Conservation (phyloP, 768 basidiomycete genomes). For the Pisolithus microcarpus region DNA sequence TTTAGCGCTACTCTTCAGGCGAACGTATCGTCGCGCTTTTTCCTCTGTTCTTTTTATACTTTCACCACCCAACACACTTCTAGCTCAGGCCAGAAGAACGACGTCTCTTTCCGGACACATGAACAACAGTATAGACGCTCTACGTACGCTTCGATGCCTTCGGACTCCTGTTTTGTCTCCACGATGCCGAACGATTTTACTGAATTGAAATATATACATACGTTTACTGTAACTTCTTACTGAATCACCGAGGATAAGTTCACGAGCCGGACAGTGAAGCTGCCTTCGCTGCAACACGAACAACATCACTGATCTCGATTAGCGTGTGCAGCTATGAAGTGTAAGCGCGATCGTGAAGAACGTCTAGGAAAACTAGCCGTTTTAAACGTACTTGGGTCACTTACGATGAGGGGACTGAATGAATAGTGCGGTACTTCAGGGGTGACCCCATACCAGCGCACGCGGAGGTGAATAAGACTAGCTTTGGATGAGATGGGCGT, state of each 20-base stretch:
- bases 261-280: background rate
- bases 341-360: background rate
- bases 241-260: no score
- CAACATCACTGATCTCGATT: background rate
- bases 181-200: background rate
- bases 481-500: constrained; percentile 9
- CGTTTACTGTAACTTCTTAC: no score
- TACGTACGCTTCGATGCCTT: background rate
- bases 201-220: no score
- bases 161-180: background rate
- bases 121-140: background rate
- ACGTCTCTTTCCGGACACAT: background rate
- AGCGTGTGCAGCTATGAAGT: background rate
- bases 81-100: background rate
- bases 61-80: background rate
- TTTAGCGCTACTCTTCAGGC: no score
- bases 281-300: background rate
- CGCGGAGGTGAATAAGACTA: background rate
- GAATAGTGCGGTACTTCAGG: background rate
- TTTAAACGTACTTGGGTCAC: background rate
- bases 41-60: background rate
- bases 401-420: background rate
- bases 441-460: background rate
- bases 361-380: background rate
- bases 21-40: no score